Conservation (phyloP, 345 rosid species). For the Bretschneidera sinensis region DNA sequence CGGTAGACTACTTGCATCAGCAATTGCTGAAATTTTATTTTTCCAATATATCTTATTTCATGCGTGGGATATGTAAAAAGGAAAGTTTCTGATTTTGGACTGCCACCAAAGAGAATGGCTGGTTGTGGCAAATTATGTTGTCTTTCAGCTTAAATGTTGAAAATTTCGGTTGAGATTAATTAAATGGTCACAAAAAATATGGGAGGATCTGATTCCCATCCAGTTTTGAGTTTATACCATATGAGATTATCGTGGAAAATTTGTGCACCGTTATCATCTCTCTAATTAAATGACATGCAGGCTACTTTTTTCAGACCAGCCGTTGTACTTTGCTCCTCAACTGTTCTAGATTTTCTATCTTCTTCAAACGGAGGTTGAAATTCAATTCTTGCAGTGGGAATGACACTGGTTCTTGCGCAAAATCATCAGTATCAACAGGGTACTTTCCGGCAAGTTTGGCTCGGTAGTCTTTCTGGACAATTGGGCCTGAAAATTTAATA, state of each 20-base stretch:
- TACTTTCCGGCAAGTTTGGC: too few species aligned
- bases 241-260: not conserved
- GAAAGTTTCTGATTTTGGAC: slow-evolving; percentile 22
- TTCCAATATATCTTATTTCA: slow-evolving; percentile 23
- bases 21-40: slow-evolving; percentile 24
- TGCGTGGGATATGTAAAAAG: slow-evolving; percentile 25
- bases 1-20: slow-evolving; percentile 13
- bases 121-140: slow-evolving; percentile 22
- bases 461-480: too few species aligned
- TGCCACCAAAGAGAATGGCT: slow-evolving; percentile 17
- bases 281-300: too few species aligned
- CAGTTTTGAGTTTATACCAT: not conserved
- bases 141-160: slow-evolving; percentile 22
- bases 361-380: too few species aligned
- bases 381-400: too few species aligned
- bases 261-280: not conserved
- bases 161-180: not conserved
- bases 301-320: too few species aligned
- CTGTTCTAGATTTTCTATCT: too few species aligned
- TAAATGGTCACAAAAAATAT: not conserved
- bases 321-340: too few species aligned
- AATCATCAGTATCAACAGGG: too few species aligned
- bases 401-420: too few species aligned
- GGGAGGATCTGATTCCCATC: not conserved
- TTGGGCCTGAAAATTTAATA: too few species aligned